These are phyloP conservation scores for Sanguinoderma infundibulare DNA, from an alignment of 1,284 basidiomycete genomes.

Conservation along the genomic window DNA sequence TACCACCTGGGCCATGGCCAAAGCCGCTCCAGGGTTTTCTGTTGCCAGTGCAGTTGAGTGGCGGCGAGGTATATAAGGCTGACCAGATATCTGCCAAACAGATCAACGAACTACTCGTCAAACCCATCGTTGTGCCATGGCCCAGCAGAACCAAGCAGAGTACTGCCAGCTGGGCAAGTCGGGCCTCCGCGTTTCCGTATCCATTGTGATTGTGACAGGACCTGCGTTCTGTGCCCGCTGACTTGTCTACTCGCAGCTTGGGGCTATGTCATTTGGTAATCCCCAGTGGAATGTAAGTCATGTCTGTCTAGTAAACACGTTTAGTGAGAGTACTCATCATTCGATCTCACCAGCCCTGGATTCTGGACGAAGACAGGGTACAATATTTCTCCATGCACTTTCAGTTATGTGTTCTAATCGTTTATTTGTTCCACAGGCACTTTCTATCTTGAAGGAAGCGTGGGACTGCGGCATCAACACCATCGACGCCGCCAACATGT, in stretches of 20 bases:
- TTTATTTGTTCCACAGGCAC: constrained; percentile 16
- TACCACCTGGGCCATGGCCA: too few relatives aligned
- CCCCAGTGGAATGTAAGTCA: constrained; percentile 40
- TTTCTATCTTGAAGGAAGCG: constrained; percentile 48
- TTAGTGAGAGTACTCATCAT: background rate
- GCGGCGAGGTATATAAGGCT: background rate
- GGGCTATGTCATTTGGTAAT: constrained; percentile 54
- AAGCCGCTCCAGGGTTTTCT: too few relatives aligned
- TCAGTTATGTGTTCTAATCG: background rate
- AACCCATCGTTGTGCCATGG: background rate
- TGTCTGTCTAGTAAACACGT: background rate
- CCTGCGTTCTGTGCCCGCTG: background rate
- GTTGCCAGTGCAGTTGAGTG: background rate
- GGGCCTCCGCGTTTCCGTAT: constrained; percentile 54
- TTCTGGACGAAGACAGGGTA: constrained; percentile 48
- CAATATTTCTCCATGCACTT: background rate
- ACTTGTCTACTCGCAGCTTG: constrained; percentile 37
- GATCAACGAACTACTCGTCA: too few relatives aligned
- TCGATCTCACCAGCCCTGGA: constrained; percentile 38
- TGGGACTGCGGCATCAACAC: constrained; percentile 53
- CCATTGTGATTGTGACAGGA: constrained; percentile 38
- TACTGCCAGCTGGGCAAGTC: constrained; percentile 48
- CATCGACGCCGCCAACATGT: constrained; percentile 45
- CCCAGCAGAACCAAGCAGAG: background rate
- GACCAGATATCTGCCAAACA: too few relatives aligned